Evolutionary conservation across 2,329 filamentous ascomycete genomes (phyloP), one percentile per base, ranked within the genome.

Genomic region (Coniella vitis): DNA sequence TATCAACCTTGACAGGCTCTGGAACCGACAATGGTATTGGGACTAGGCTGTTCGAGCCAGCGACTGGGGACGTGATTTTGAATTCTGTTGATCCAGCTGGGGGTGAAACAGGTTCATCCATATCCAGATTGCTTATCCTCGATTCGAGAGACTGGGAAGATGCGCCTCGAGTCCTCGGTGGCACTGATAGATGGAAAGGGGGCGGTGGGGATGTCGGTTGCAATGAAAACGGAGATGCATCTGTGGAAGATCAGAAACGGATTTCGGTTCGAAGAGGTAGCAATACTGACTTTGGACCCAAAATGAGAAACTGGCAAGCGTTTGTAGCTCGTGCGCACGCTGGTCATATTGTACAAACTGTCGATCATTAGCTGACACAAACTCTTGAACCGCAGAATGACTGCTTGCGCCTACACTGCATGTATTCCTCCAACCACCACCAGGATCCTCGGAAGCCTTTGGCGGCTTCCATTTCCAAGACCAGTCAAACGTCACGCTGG

Each of bases 291-390:
- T 4, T 21, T 36, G 79, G 51, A 97, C 90, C 85, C 89, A 98
- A 64, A 95, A 97, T 4, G 88, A 90, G 69, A 98, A 97, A 63
- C 83, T 90, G 13, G 88, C 90, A 47, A 98, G 76, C 4, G 90
- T 91, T 58, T 94, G 83, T 52, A 98, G 70, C 55, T 86, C 81
- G 68, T 98, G 93, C 31, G 90, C 89, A 57, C 91, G 82, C 62
- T 93, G 86, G 67, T 98, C 90, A 63, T 98, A 98, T 67, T 98
- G 93, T 58, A 97, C 86, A 68, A 98, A 96, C 85, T 89, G 58
- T 36, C 38, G 35, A 32, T 68, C 54, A 67, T 62, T 56, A 56
- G 43, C 20, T 43, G 35, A 35, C 44, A 42, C 37, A 29, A 17
- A 4, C 16, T 38, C 12, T 17, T 7, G 14, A 3, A 25, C 10